Percentiles rank a stretch among this genome's conserved stretches.
Evolutionary conservation across 768 basidiomycete species (phyloP).

Genomic region (Suillus americanus): DNA sequence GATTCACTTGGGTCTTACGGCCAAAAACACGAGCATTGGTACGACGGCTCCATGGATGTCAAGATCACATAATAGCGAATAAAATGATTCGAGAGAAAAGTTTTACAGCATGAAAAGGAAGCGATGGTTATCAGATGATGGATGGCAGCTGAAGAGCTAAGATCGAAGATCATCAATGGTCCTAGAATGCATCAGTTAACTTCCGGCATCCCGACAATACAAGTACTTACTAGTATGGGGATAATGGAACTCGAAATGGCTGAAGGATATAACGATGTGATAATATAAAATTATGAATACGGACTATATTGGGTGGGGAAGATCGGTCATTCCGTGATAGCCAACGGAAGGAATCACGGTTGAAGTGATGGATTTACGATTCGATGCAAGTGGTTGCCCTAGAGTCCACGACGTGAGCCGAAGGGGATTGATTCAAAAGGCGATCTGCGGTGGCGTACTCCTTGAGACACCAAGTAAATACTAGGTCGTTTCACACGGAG

Average conservation of each 20-base stretch:
- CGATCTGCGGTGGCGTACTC: not conserved
- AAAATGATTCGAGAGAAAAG: not conserved
- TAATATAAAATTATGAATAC: not conserved
- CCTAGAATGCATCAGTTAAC: too few relatives aligned
- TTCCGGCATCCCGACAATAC: too few relatives aligned
- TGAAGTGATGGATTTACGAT: not conserved
- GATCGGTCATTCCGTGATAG: constrained; percentile 5
- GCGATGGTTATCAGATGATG: constrained; percentile 9
- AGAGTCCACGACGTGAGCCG: not conserved
- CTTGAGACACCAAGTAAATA: not conserved
- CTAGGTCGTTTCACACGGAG: not conserved
- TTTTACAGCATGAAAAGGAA: not conserved
- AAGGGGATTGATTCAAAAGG: not conserved
- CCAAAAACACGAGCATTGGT: not conserved
- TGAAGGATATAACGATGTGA: not conserved
- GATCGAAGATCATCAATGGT: constrained; percentile 11
- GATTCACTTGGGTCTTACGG: constrained; percentile 5
- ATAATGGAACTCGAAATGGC: not conserved
- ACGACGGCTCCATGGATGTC: not conserved
- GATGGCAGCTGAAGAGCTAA: constrained; percentile 10
- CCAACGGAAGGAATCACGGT: not conserved
- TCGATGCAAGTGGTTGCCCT: constrained; percentile 1
- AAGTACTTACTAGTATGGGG: not conserved
- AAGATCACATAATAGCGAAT: too few relatives aligned
- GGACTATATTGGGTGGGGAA: not conserved